These are phyloP conservation scores for Candida smagusa DNA, from an alignment of 1,139 yeast genomes.

Conservation along the genomic window DNA sequence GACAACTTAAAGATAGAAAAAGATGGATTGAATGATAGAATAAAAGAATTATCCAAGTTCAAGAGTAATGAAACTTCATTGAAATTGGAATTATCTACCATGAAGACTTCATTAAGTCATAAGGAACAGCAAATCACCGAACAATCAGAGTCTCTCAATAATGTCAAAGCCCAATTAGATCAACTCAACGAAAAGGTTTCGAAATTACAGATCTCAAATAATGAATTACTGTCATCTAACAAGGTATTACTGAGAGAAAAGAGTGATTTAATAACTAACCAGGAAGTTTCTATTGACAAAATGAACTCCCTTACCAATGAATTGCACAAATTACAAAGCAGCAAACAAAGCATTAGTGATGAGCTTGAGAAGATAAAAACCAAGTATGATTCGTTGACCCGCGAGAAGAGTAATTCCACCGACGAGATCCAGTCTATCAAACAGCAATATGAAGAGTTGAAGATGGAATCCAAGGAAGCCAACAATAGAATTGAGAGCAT, in stretches of 20 bases:
- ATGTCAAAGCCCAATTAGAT: slow-evolving; percentile 34
- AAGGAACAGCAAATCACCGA: slow-evolving; percentile 51
- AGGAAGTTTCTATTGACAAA: slow-evolving; percentile 36
- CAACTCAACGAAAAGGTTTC: slow-evolving; percentile 37
- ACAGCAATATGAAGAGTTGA: slow-evolving; percentile 76
- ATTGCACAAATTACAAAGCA: slow-evolving; percentile 40
- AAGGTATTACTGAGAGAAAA: slow-evolving; percentile 34
- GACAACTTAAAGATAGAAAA: slow-evolving; percentile 23
- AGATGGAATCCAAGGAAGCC: slow-evolving; percentile 65
- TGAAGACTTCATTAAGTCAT: slow-evolving; percentile 37
- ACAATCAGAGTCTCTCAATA: slow-evolving; percentile 35
- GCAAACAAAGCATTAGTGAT: slow-evolving; percentile 50
- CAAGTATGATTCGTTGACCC: slow-evolving; percentile 47
- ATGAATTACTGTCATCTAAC: slow-evolving; percentile 38
- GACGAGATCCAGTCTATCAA: slow-evolving; percentile 58
- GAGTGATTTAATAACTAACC: slow-evolving; percentile 36
- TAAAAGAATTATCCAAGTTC: slow-evolving; percentile 29
- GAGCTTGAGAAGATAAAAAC: slow-evolving; percentile 50
- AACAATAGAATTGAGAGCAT: slow-evolving; percentile 58
- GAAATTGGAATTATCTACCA: slow-evolving; percentile 40
- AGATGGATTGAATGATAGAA: slow-evolving; percentile 24
- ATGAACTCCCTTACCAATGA: slow-evolving; percentile 24
- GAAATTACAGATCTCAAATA: slow-evolving; percentile 42
- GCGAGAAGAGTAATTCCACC: slow-evolving; percentile 45
- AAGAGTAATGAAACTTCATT: slow-evolving; percentile 40